phyloP scores from a whole-genome alignment of 2,329 filamentous ascomycete genomes.

The Fusarium fujikuroi region DNA sequence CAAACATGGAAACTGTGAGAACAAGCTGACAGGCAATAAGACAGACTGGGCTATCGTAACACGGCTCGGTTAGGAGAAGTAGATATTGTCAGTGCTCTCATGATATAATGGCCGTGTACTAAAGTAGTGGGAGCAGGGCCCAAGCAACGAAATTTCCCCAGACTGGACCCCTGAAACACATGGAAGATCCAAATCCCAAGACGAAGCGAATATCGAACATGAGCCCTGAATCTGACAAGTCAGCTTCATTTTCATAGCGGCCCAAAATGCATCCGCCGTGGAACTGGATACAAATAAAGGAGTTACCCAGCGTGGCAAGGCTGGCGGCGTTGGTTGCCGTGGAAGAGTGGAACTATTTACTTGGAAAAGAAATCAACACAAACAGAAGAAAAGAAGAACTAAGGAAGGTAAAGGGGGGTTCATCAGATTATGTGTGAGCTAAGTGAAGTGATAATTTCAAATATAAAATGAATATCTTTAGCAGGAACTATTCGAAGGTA shows the following conservation, averaged over 20 bases:
- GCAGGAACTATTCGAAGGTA: background rate
- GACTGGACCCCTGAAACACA: conserved; percentile 31
- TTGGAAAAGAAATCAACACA: conserved; percentile 34
- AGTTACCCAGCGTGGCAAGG: conserved; percentile 41
- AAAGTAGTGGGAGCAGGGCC: conserved; percentile 13
- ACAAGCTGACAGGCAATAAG: background rate
- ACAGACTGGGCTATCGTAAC: background rate
- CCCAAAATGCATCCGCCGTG: conserved; percentile 28
- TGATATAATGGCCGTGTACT: conserved; percentile 6
- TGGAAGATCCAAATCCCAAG: conserved; percentile 14
- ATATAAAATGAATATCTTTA: conserved; percentile 14
- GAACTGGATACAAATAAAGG: conserved; percentile 35
- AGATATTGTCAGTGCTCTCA: conserved; percentile 1
- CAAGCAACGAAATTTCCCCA: conserved; percentile 20
- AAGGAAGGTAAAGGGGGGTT: conserved; percentile 17
- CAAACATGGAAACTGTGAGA: background rate
- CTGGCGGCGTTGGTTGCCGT: conserved; percentile 38
- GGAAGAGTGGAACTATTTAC: conserved; percentile 46
- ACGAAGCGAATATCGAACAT: conserved; percentile 15
- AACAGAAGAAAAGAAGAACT: conserved; percentile 35
- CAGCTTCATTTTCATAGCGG: conserved; percentile 18
- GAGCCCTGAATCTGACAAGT: conserved; percentile 29
- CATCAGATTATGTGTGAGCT: conserved; percentile 19
- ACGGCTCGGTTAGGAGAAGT: background rate
- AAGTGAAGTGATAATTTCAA: conserved; percentile 13